Percentiles rank a stretch among this genome's conserved stretches.
Evolutionary conservation across 306 rosid species (phyloP).

Genomic region (Citrullus colocynthis): DNA sequence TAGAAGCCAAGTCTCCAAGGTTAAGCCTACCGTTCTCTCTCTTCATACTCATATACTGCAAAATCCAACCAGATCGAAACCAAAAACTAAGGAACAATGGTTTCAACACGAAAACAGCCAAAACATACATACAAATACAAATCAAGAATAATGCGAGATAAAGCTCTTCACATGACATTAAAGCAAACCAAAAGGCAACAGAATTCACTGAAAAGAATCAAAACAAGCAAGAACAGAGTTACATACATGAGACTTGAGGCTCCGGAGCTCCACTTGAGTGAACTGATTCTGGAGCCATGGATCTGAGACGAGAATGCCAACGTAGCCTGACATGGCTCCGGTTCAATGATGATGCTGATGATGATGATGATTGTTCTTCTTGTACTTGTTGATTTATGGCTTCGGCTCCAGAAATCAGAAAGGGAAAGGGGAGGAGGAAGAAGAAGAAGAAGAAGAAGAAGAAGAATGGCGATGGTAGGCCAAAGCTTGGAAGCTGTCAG

Average conservation of each 20-base stretch:
- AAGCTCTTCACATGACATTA: neutral
- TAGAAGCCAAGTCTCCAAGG: slow-evolving; percentile 67
- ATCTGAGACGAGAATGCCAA: slow-evolving; percentile 97
- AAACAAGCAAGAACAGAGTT: neutral
- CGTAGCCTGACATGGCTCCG: slow-evolving; percentile 52
- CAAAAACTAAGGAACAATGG: slow-evolving; percentile 5
- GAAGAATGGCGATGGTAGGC: slow-evolving; percentile 6
- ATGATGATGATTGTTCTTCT: neutral
- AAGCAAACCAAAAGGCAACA: neutral
- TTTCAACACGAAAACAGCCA: neutral
- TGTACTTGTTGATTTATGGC: too few relatives aligned
- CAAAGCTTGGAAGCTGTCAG: slow-evolving; percentile 46
- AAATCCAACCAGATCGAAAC: neutral
- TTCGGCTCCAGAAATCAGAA: neutral
- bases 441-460: neutral
- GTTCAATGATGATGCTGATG: neutral
- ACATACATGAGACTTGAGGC: slow-evolving; percentile 65
- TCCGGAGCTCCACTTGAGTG: slow-evolving; percentile 93
- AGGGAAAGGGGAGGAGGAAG: neutral
- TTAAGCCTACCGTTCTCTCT: slow-evolving; percentile 67
- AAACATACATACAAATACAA: neutral
- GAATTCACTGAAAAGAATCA: neutral
- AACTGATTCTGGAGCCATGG: slow-evolving; percentile 95
- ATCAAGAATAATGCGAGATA: neutral
- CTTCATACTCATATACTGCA: slow-evolving; percentile 76